Evolutionary conservation across 2,329 filamentous ascomycete species (phyloP).

Genomic region (Ascochyta pisi): DNA sequence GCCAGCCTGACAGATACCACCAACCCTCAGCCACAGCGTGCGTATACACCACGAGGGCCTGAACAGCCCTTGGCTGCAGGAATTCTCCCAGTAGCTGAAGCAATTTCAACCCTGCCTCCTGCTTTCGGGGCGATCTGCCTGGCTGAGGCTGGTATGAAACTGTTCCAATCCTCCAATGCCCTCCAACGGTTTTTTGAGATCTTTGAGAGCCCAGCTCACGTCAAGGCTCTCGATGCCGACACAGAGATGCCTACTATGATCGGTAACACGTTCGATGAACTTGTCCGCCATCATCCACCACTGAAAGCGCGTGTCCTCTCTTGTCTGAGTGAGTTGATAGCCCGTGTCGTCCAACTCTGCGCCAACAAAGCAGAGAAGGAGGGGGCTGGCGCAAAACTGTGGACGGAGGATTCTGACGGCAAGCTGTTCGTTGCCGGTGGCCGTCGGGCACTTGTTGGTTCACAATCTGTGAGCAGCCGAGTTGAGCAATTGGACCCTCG

Average conservation of each 20-base stretch:
- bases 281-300: constrained; percentile 89
- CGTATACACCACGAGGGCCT: constrained; percentile 34
- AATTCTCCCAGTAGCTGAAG: constrained; percentile 86
- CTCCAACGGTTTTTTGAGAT: constrained; percentile 91
- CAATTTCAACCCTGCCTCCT: constrained; percentile 83
- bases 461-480: constrained; percentile 45
- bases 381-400: constrained; percentile 81
- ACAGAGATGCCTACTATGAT: constrained; percentile 74
- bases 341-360: constrained; percentile 77
- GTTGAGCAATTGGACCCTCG: constrained; percentile 20
- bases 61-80: constrained; percentile 63
- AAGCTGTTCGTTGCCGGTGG: constrained; percentile 67
- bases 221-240: constrained; percentile 82
- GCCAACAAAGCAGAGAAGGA: constrained; percentile 70
- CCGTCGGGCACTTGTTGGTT: constrained; percentile 53
- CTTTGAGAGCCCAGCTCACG: constrained; percentile 91
- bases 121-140: constrained; percentile 94
- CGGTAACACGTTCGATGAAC: constrained; percentile 88
- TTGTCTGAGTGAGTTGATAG: constrained; percentile 88
- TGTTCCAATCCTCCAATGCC: constrained; percentile 83
- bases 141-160: constrained; percentile 83
- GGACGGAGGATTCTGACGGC: constrained; percentile 66
- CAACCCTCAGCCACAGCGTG: constrained; percentile 16
- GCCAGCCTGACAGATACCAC: constrained; percentile 22
- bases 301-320: constrained; percentile 81